Evolutionary conservation across 208 protist species (phyloP).

Genomic region (Porcisia deanei): DNA sequence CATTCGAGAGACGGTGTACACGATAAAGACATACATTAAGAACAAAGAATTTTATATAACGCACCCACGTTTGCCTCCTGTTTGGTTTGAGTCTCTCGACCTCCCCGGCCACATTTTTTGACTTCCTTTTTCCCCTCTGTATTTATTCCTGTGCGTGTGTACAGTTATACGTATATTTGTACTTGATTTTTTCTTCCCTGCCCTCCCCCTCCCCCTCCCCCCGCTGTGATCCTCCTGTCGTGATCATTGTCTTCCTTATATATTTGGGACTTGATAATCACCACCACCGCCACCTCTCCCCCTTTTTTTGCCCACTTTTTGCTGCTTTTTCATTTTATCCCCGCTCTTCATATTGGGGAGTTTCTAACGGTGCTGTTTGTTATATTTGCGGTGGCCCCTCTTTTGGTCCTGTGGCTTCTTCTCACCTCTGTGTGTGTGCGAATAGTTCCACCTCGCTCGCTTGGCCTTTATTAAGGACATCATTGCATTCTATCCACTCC

Average conservation of each 20-base stretch:
- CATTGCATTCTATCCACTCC: background rate
- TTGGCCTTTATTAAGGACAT: conserved; percentile 2
- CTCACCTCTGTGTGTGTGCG: background rate
- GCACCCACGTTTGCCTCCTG: background rate
- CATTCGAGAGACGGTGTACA: background rate
- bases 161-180: background rate
- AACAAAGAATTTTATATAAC: too few species aligned
- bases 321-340: background rate
- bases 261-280: background rate
- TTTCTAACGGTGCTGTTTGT: background rate
- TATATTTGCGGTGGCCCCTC: background rate
- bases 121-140: background rate
- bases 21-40: background rate
- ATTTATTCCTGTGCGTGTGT: background rate
- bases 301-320: background rate
- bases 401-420: background rate
- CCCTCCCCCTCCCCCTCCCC: background rate
- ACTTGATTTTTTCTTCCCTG: background rate
- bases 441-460: background rate
- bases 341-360: background rate
- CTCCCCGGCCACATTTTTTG: background rate
- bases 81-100: background rate
- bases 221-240: background rate
- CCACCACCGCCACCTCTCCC: background rate
- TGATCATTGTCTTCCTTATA: background rate